Evolutionary conservation across 2,329 filamentous ascomycete species (phyloP), one percentile per base, ranked within the genome.

Genomic region (Pyricularia sp.): DNA sequence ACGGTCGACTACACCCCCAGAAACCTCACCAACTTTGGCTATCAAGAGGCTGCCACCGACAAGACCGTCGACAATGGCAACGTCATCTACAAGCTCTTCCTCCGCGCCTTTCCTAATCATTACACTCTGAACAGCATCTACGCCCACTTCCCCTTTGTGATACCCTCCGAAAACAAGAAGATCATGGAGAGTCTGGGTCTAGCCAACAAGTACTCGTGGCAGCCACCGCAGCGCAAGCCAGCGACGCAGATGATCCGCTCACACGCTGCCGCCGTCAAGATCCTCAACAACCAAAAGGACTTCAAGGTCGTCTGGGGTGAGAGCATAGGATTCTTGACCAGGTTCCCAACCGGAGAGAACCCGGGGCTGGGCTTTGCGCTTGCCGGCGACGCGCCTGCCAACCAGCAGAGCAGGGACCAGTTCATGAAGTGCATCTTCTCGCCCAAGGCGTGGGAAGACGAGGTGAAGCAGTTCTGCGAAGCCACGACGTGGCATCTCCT

Each of bases 1-100:
- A 90, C 88, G 0, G 73, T 77, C 5, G 88, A 90, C 75, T 89
- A 84, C 72, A 84, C 86, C 2, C 74, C 88, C 0, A 82, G 83
- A 50, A 88, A 85, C 71, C 77, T 92, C 66, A 91, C 89, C 2
- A 90, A 89, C 75, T 91, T 88, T 88, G 89, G 89, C 67, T 80
- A 77, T 70, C 81, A 80, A 33, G 79, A 81, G 70, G 78, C 79
- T 1, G 73, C 76, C 42, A 73, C 73, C 17, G 78, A 81, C 71
- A 71, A 72, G 66, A 78, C 80, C 69, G 78, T 78, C 1, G 73
- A 80, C 9, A 78, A 79, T 4, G 81, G 82, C 0, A 81, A 80
- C 3, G 79, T 83, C 73, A 69, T 81, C 42, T 80, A 84, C 73
- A 82, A 81, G 72, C 77, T 84, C 17, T 79, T 84, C 70, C 79